Conservation (phyloP, 2,329 filamentous ascomycete genomes). For the Daldinia eschscholtzii region DNA sequence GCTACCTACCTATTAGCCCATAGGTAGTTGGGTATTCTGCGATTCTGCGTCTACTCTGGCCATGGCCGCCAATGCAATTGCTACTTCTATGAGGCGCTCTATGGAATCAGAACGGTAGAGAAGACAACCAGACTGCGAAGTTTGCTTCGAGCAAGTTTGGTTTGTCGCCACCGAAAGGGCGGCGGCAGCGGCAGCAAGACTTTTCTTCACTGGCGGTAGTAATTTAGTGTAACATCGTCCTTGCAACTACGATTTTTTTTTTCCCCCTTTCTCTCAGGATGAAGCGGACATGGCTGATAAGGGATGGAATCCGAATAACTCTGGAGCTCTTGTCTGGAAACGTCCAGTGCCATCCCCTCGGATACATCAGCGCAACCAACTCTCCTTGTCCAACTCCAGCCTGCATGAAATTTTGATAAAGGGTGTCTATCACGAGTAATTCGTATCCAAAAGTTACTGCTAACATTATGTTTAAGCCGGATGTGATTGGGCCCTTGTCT, state of each 20-base stretch:
- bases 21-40: neutral
- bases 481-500: conserved; percentile 15
- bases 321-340: conserved; percentile 22
- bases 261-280: conserved; percentile 13
- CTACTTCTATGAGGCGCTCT: conserved; percentile 15
- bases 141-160: conserved; percentile 32
- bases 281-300: conserved; percentile 23
- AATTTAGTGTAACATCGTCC: conserved; percentile 30
- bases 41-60: neutral
- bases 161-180: conserved; percentile 33
- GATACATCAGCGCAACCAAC: conserved; percentile 19
- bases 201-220: conserved; percentile 7
- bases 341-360: conserved; percentile 17
- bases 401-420: conserved; percentile 18
- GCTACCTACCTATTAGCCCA: neutral
- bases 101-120: conserved; percentile 4
- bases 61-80: conserved; percentile 11
- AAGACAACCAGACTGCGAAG: conserved; percentile 14
- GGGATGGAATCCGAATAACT: conserved; percentile 14
- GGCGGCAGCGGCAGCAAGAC: conserved; percentile 21
- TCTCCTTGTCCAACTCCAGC: conserved; percentile 18
- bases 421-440: conserved; percentile 21
- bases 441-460: conserved; percentile 26
- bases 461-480: neutral
- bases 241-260: conserved; percentile 21